Conservation (phyloP, 2,329 filamentous ascomycete species). For the Aspergillus spinulosporus region DNA sequence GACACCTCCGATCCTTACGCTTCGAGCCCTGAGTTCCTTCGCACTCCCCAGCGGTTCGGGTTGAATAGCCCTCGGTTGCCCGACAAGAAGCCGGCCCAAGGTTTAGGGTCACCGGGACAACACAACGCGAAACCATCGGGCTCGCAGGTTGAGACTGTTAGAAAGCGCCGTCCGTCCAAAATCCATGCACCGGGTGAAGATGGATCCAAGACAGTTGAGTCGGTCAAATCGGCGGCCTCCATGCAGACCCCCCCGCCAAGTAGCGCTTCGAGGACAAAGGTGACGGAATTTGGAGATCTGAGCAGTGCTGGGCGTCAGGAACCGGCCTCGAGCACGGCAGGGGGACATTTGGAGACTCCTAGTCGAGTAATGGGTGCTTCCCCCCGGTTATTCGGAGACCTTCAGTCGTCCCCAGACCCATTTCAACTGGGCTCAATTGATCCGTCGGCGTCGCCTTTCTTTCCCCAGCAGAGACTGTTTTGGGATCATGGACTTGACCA, state of each 20-base stretch:
- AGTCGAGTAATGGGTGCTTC: constrained; percentile 47
- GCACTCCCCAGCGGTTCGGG: constrained; percentile 43
- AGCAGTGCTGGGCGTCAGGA: constrained; percentile 24
- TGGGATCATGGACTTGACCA: constrained; percentile 47
- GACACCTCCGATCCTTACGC: constrained; percentile 49
- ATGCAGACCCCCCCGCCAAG: constrained; percentile 66
- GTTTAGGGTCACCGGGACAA: not conserved
- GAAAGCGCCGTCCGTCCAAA: constrained; percentile 32
- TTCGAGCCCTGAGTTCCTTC: constrained; percentile 48
- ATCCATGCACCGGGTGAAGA: constrained; percentile 32
- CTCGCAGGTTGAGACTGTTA: constrained; percentile 38
- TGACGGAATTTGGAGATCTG: constrained; percentile 34
- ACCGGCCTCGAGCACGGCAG: constrained; percentile 26
- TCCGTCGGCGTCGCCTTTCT: constrained; percentile 57
- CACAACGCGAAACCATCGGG: constrained; percentile 27
- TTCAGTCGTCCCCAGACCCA: constrained; percentile 60
- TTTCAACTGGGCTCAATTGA: constrained; percentile 55
- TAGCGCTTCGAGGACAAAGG: constrained; percentile 54
- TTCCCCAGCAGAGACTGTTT: constrained; percentile 55
- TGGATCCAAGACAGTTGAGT: constrained; percentile 35
- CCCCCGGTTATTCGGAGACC: constrained; percentile 51
- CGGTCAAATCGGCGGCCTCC: constrained; percentile 45
- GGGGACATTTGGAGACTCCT: constrained; percentile 46
- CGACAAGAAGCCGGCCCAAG: constrained; percentile 16
- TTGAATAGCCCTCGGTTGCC: constrained; percentile 32